phyloP scores from a whole-genome alignment of 441 rosid species.

The Populus hybrid region DNA sequence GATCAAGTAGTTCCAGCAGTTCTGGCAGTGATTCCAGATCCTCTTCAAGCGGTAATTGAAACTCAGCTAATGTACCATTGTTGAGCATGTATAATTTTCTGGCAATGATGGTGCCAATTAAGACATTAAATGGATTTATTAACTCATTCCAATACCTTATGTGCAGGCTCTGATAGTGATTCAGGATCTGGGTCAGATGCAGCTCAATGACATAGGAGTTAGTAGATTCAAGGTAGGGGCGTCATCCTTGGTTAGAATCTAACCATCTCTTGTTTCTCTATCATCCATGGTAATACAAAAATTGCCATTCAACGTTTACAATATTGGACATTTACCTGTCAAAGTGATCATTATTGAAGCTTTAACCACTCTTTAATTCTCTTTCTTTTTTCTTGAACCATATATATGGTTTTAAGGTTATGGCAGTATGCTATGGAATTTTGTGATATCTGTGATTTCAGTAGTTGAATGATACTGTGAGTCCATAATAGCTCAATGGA shows the following conservation, averaged over 20 bases:
- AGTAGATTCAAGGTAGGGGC: constrained; percentile 37
- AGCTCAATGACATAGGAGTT: constrained; percentile 45
- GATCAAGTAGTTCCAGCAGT: constrained; percentile 71
- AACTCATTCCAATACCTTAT: constrained; percentile 13
- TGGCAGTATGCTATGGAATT: neutral
- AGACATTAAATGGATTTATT: constrained; percentile 10
- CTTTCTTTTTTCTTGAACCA: neutral
- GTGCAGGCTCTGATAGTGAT: constrained; percentile 64
- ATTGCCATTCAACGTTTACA: neutral
- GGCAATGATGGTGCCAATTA: constrained; percentile 1
- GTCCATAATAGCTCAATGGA: neutral
- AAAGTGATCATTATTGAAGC: neutral
- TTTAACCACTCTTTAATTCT: neutral
- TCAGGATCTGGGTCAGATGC: constrained; percentile 58
- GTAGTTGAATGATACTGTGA: neutral
- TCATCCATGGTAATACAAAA: neutral
- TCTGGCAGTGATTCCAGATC: constrained; percentile 78
- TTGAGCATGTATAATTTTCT: constrained; percentile 1
- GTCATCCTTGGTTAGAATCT: constrained; percentile 22
- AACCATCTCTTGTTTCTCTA: constrained; percentile 10
- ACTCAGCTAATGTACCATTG: constrained; percentile 3
- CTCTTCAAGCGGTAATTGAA: constrained; percentile 65
- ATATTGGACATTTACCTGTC: neutral
- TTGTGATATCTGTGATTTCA: neutral
- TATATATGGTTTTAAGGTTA: neutral